A percentile compares a stretch with the other conserved stretches of the same genome.
phyloP scores from a whole-genome alignment of 208 protist species.

The Balamuthia mandrillaris region DNA sequence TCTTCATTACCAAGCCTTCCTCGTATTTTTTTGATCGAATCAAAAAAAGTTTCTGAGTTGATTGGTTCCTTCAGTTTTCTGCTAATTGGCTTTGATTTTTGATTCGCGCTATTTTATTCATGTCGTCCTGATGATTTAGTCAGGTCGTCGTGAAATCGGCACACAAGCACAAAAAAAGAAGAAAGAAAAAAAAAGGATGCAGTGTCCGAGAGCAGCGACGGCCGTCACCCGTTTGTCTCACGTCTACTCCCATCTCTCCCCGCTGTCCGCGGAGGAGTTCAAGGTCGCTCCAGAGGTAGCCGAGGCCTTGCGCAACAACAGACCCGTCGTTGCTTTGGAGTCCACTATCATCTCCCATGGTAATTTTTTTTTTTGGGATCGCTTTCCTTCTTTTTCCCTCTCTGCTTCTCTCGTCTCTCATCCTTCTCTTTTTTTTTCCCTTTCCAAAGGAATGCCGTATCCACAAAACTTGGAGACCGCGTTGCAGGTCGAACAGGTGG shows the following conservation, averaged over 20 bases:
- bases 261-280: too few species aligned
- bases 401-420: background rate
- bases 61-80: background rate
- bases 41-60: too few species aligned
- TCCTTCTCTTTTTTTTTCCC: background rate
- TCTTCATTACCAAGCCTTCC: too few species aligned
- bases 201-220: background rate
- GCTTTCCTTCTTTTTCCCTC: background rate
- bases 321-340: constrained; percentile 76
- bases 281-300: constrained; percentile 62
- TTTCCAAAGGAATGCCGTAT: constrained; percentile 80
- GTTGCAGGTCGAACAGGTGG: constrained; percentile 68
- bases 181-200: background rate
- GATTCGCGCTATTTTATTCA: background rate
- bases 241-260: background rate
- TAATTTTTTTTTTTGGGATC: constrained; percentile 41
- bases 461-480: constrained; percentile 81
- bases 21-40: too few species aligned
- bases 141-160: background rate
- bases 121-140: background rate
- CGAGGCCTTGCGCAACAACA: constrained; percentile 56
- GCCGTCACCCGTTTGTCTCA: background rate
- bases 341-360: constrained; percentile 79
- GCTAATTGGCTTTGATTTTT: background rate
- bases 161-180: background rate